phyloP scores from a whole-genome alignment of 768 basidiomycete species.

The Suillus alpinus region DNA sequence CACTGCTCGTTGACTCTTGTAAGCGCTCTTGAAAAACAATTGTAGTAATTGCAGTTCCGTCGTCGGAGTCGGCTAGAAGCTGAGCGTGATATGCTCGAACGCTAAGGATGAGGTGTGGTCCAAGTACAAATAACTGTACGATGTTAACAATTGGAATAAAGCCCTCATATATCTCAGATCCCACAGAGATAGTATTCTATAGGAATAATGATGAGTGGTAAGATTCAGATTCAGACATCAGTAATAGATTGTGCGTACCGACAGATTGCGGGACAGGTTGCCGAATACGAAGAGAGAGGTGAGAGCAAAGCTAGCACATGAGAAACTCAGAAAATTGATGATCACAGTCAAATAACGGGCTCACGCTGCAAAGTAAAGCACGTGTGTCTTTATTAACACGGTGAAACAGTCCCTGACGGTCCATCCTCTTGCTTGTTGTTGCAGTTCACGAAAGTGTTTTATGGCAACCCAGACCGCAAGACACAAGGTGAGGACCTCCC shows the following conservation, averaged over 20 bases:
- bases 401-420: not conserved
- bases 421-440: not conserved
- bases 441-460: not conserved
- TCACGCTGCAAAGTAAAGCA: not conserved
- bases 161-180: not conserved
- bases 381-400: not conserved
- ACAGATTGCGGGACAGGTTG: not conserved
- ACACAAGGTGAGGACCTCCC: not conserved
- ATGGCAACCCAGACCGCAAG: not conserved
- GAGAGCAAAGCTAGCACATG: not conserved
- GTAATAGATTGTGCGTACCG: not conserved
- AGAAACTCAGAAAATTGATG: not conserved
- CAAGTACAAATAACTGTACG: not conserved
- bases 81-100: too few relatives aligned
- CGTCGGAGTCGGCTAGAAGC: too few relatives aligned
- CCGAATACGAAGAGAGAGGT: not conserved
- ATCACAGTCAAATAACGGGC: not conserved
- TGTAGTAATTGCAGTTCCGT: not conserved
- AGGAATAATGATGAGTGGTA: not conserved
- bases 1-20: not conserved
- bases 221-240: not conserved
- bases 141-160: accelerated
- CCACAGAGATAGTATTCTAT: not conserved
- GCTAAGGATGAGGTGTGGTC: not conserved
- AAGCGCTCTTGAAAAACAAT: not conserved